Evolutionary conservation across 345 rosid genomes (phyloP), one percentile per base, ranked within the genome.

Genomic region (Toxicodendron radicans): DNA sequence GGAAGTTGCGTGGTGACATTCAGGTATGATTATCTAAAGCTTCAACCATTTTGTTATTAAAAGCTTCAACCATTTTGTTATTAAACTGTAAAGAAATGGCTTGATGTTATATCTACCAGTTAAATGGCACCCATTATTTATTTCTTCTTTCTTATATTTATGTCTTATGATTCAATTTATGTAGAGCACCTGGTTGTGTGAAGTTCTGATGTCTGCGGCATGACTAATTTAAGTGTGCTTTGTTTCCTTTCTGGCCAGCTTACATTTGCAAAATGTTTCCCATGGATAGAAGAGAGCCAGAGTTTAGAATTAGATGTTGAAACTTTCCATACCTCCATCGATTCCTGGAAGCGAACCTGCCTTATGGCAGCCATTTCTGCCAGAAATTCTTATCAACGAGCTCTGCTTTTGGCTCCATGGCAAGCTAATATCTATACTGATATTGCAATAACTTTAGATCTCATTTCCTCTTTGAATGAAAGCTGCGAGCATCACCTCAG

Each of bases 1-100:
- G 99, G 99, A 95, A 95, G 87, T 80, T 93, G 88, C 87, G 73
- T 73, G 99, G 92, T 76, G 98, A 95, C 83, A 88, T 93, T 82
- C 88, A 88, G 93, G 98, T 93, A 76, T 24, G 66, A 5, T 35
- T 24, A 24, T 66, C 67, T 24, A 58, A 7, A 12, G 43, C 21
- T 48, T 35, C 53, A 20, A 2, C 48, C 59, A 48, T 59, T 51
- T 43, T n/a, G n/a, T n/a, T n/a, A n/a, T n/a, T n/a, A n/a, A n/a
- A n/a, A n/a, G n/a, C n/a, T n/a, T n/a, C n/a, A n/a, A n/a, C n/a
- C n/a, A n/a, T n/a, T n/a, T n/a, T 68, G 54, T n/a, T 72, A 66
- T 70, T 48, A 24, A 17, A 53, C 58, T 64, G 48, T 65, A 61
- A 30, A 35, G 48, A 62, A 48, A 73, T 61, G 27, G 58, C 49